These are phyloP conservation scores for Neofusicoccum laricinum DNA, from an alignment of 2,329 filamentous ascomycete species.

Conservation along the genomic window DNA sequence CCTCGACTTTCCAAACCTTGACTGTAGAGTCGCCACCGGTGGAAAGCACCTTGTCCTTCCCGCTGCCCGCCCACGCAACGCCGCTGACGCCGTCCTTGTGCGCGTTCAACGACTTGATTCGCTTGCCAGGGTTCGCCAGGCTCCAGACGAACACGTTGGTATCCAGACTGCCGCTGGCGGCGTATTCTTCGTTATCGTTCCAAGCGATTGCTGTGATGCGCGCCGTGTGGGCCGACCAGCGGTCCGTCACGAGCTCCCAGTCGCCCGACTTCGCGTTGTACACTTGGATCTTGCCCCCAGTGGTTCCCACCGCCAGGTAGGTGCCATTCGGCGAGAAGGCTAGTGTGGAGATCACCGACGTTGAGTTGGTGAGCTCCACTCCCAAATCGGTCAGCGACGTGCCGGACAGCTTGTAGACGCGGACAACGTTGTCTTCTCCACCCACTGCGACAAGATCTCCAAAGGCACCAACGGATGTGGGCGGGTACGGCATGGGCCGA, in stretches of 20 bases:
- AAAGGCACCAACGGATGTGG: slow-evolving; percentile 67
- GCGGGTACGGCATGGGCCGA: slow-evolving; percentile 60
- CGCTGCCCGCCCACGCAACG: slow-evolving; percentile 66
- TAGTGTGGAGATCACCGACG: slow-evolving; percentile 72
- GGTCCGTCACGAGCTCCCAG: slow-evolving; percentile 75
- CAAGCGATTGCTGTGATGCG: slow-evolving; percentile 69
- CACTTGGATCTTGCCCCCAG: slow-evolving; percentile 81
- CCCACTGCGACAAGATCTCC: slow-evolving; percentile 70
- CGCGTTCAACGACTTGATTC: slow-evolving; percentile 80
- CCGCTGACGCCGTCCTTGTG: slow-evolving; percentile 96
- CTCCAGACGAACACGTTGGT: slow-evolving; percentile 95
- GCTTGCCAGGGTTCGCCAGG: slow-evolving; percentile 74
- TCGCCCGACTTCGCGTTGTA: slow-evolving; percentile 58
- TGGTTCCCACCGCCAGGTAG: slow-evolving; percentile 77
- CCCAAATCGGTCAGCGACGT: slow-evolving; percentile 50
- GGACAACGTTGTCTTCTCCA: slow-evolving; percentile 68
- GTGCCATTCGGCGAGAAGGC: slow-evolving; percentile 77
- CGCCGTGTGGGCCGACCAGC: slow-evolving; percentile 70
- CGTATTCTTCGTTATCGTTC: slow-evolving; percentile 69
- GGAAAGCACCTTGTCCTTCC: slow-evolving; percentile 64
- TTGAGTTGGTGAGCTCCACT: slow-evolving; percentile 63
- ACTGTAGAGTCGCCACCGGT: slow-evolving; percentile 84
- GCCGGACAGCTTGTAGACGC: slow-evolving; percentile 66
- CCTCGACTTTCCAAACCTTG: slow-evolving; percentile 77
- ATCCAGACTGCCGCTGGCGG: slow-evolving; percentile 81